A percentile compares a stretch with the other conserved stretches of the same genome.
Evolutionary conservation across 2,329 filamentous ascomycete species (phyloP).

Genomic region (Achaetomium macrosporum): DNA sequence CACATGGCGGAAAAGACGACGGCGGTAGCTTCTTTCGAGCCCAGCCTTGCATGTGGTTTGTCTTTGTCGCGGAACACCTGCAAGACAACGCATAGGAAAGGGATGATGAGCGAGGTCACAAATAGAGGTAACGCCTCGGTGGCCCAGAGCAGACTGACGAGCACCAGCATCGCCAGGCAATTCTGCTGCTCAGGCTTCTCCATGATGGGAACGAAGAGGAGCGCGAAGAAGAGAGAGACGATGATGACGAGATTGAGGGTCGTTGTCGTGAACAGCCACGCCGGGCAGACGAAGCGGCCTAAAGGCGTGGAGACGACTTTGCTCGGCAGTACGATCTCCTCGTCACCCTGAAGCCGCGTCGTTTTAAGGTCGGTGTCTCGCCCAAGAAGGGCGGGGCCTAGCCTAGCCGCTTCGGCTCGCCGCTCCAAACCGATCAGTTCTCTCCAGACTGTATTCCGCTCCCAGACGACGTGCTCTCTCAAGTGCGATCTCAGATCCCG

Average conservation of each 20-base stretch:
- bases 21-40: conserved; percentile 72
- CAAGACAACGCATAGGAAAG: conserved; percentile 84
- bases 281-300: conserved; percentile 67
- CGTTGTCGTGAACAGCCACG: conserved; percentile 77
- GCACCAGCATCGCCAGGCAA: conserved; percentile 85
- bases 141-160: conserved; percentile 92
- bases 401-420: conserved; percentile 86
- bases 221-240: conserved; percentile 63
- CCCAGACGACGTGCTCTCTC: conserved; percentile 96
- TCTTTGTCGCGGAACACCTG: conserved; percentile 75
- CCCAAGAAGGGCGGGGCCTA: conserved; percentile 80
- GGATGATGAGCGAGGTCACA: conserved; percentile 88
- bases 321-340: conserved; percentile 53
- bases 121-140: conserved; percentile 97
- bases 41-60: conserved; percentile 60
- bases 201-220: conserved; percentile 78
- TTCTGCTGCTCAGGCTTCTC: conserved; percentile 87
- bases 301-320: conserved; percentile 75
- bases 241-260: conserved; percentile 71
- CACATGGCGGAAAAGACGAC: conserved; percentile 96
- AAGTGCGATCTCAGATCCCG: conserved; percentile 86
- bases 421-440: conserved; percentile 98
- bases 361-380: conserved; percentile 61
- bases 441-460: conserved; percentile 96
- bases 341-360: conserved; percentile 78